These are phyloP conservation scores for Gastroboletus turbinatus DNA, from an alignment of 1,284 basidiomycete species.

Conservation along the genomic window DNA sequence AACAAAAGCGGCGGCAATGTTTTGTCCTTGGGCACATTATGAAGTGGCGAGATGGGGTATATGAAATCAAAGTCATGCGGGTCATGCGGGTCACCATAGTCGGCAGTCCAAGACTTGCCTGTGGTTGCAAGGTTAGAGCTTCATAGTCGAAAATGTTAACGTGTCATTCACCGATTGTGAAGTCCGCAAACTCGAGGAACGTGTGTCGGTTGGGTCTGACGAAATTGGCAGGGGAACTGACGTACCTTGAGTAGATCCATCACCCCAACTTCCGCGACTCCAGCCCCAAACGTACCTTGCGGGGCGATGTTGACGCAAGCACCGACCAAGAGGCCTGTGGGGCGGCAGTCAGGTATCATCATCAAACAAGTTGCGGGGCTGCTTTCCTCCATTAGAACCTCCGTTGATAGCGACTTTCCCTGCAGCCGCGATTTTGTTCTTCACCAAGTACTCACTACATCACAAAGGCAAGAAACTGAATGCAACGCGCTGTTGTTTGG, in stretches of 20 bases:
- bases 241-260: slow-evolving; percentile 76
- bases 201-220: slow-evolving; percentile 2
- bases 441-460: slow-evolving; percentile 65
- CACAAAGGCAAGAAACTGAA: not conserved
- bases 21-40: slow-evolving; percentile 65
- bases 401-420: slow-evolving; percentile 81
- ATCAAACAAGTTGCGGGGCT: not conserved
- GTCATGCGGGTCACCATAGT: slow-evolving; percentile 79
- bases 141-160: not conserved
- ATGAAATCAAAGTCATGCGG: slow-evolving; percentile 83
- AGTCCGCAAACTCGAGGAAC: slow-evolving; percentile 61
- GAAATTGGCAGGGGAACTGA: not conserved
- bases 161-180: slow-evolving; percentile 60
- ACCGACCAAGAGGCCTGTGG: slow-evolving; percentile 68
- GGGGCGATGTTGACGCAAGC: slow-evolving; percentile 81
- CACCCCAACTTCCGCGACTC: slow-evolving; percentile 78
- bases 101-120: slow-evolving; percentile 78
- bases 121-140: slow-evolving; percentile 9
- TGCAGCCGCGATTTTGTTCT: slow-evolving; percentile 66
- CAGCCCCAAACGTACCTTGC: slow-evolving; percentile 78
- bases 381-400: slow-evolving; percentile 72
- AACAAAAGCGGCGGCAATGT: slow-evolving; percentile 67
- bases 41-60: slow-evolving; percentile 72
- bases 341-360: slow-evolving; percentile 8
- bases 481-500: not conserved